A percentile compares a stretch with the other conserved stretches of the same genome.
Evolutionary conservation across 2,329 filamentous ascomycete genomes (phyloP).

Genomic region (Seiridium cupressi): DNA sequence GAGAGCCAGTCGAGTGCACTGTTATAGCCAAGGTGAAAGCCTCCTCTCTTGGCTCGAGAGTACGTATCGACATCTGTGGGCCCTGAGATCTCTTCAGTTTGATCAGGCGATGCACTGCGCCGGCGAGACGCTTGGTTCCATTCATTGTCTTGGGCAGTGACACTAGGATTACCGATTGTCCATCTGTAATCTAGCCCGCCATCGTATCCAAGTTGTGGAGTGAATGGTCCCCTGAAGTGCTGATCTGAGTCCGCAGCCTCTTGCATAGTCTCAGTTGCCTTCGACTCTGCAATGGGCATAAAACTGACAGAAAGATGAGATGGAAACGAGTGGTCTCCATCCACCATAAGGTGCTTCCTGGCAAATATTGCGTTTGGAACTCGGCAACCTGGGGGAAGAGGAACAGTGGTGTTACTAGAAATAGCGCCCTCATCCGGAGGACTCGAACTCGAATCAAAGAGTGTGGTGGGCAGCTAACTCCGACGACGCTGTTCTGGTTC

Average conservation of each 20-base stretch:
- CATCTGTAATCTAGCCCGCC: conserved; percentile 42
- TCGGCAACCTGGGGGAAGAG: conserved; percentile 32
- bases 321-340: conserved; percentile 29
- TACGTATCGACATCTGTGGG: neutral
- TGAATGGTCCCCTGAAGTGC: conserved; percentile 41
- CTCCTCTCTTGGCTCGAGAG: conserved; percentile 8
- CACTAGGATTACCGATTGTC: conserved; percentile 16
- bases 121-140: neutral
- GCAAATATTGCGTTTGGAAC: conserved; percentile 45
- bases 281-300: conserved; percentile 40
- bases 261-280: conserved; percentile 33
- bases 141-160: neutral
- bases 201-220: conserved; percentile 43
- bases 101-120: neutral
- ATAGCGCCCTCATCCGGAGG: conserved; percentile 16
- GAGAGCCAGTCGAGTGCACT: conserved; percentile 6
- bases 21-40: conserved; percentile 7
- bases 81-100: neutral
- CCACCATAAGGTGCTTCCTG: conserved; percentile 37
- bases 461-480: conserved; percentile 24
- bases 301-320: conserved; percentile 29
- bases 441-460: conserved; percentile 16
- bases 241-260: conserved; percentile 26
- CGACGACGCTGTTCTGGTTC: conserved; percentile 20
- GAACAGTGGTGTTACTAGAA: conserved; percentile 14